phyloP scores from a whole-genome alignment of 352 stramenopile genomes.

The Phytophthora podocarpi region DNA sequence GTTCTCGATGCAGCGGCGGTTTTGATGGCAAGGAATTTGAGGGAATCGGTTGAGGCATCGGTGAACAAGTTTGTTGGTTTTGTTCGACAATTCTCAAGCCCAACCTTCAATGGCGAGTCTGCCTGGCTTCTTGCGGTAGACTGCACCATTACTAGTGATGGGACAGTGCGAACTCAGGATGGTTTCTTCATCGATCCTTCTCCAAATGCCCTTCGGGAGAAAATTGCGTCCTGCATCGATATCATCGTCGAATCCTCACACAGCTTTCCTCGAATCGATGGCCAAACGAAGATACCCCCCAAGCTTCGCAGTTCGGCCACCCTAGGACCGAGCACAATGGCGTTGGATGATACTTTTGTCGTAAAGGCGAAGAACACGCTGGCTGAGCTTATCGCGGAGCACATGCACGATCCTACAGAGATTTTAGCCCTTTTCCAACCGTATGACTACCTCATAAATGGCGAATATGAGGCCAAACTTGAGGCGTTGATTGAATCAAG shows the following conservation, averaged over 20 bases:
- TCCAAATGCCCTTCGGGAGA: slow-evolving; percentile 57
- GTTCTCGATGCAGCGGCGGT: slow-evolving; percentile 85
- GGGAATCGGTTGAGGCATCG: slow-evolving; percentile 85
- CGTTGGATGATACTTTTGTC: slow-evolving; percentile 79
- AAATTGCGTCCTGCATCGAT: slow-evolving; percentile 66
- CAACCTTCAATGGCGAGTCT: slow-evolving; percentile 59
- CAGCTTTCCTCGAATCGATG: slow-evolving; percentile 90
- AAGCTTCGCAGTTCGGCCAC: slow-evolving; percentile 62
- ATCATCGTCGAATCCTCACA: slow-evolving; percentile 83
- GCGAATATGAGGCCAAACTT: slow-evolving; percentile 73
- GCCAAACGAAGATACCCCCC: slow-evolving; percentile 72
- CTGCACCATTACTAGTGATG: slow-evolving; percentile 37
- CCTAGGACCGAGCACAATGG: slow-evolving; percentile 87
- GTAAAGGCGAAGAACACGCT: slow-evolving; percentile 69
- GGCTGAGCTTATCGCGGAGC: slow-evolving; percentile 54
- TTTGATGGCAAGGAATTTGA: slow-evolving; percentile 91
- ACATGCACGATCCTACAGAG: slow-evolving; percentile 68
- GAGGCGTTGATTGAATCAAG: slow-evolving; percentile 48
- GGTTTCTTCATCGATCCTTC: slow-evolving; percentile 71
- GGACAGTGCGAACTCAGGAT: slow-evolving; percentile 30
- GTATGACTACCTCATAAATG: slow-evolving; percentile 83
- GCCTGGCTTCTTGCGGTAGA: slow-evolving; percentile 67
- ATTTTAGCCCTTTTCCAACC: slow-evolving; percentile 78
- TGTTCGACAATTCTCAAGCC: slow-evolving; percentile 71
- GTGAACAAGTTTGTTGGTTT: slow-evolving; percentile 75